phyloP scores from a whole-genome alignment of 176 grass and related monocot genomes.

The Lolium rigidum region DNA sequence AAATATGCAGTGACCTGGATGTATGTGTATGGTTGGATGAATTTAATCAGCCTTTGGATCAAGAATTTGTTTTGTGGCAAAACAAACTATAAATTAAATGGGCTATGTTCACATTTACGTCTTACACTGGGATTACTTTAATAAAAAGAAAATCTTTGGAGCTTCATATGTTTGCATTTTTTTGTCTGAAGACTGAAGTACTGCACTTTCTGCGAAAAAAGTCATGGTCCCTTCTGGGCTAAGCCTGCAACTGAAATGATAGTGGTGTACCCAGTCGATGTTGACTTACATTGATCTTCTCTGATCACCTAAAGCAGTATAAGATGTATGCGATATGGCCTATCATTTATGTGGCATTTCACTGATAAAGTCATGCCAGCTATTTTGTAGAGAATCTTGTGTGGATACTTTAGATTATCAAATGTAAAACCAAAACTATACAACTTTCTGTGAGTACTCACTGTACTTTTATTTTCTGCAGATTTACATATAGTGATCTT shows the following conservation, averaged over 20 bases:
- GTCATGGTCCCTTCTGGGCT: conserved; percentile 5
- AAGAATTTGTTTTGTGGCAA: background rate
- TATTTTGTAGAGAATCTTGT: conserved; percentile 20
- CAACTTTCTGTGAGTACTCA: conserved; percentile 30
- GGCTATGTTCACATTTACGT: conserved; percentile 16
- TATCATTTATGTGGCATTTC: conserved; percentile 23
- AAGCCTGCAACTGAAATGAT: conserved; percentile 3
- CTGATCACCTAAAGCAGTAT: conserved; percentile 15
- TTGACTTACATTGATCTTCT: conserved; percentile 3
- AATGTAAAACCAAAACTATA: conserved; percentile 14
- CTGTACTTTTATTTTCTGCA: conserved; percentile 53
- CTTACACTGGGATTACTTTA: conserved; percentile 14
- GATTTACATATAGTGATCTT: conserved; percentile 98
- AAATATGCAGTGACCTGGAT: conserved; percentile 18
- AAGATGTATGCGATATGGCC: background rate
- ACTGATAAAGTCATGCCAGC: background rate
- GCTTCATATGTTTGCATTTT: conserved; percentile 28
- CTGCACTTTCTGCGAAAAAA: conserved; percentile 24
- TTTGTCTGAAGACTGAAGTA: background rate
- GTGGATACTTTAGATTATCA: conserved; percentile 16
- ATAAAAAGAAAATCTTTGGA: conserved; percentile 1
- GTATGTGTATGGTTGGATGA: conserved; percentile 27
- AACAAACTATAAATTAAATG: background rate
- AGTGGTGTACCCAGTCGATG: conserved; percentile 27
- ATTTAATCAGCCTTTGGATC: conserved; percentile 26